Percentiles rank a stretch among this genome's conserved stretches.
phyloP scores from a whole-genome alignment of 177 flowering plant species.

The Vitis hybrid region DNA sequence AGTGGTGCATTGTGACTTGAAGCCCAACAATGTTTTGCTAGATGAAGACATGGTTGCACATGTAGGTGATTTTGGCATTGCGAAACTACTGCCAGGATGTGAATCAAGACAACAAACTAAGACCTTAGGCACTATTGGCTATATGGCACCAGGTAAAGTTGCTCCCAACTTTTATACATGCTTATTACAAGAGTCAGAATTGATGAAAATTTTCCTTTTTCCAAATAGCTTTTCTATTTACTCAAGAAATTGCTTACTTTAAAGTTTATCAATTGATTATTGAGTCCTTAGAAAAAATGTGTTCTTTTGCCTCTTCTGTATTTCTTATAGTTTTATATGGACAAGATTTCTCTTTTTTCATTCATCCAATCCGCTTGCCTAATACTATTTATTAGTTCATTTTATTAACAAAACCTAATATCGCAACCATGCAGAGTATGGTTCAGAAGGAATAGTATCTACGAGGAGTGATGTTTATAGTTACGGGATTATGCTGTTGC shows the following conservation, averaged over 20 bases:
- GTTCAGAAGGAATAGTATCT: constrained; percentile 4
- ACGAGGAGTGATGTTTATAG: constrained; percentile 12
- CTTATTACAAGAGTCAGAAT: not conserved
- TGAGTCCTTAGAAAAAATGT: no score
- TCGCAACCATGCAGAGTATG: constrained; percentile 4
- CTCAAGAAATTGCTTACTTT: no score
- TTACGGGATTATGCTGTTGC: constrained; percentile 6
- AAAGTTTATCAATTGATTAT: no score
- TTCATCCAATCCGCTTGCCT: no score
- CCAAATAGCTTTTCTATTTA: not conserved
- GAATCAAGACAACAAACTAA: constrained; percentile 3
- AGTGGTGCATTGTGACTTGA: constrained; percentile 5
- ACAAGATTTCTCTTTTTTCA: no score
- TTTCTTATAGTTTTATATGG: no score
- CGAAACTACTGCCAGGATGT: not conserved
- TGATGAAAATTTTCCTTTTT: no score
- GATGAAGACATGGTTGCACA: constrained; percentile 18
- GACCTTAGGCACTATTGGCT: constrained; percentile 10
- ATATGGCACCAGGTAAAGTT: constrained; percentile 16
- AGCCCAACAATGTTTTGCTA: constrained; percentile 17
- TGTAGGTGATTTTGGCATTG: constrained; percentile 15
- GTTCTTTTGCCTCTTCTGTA: no score
- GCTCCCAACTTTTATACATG: not conserved
- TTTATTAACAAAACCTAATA: no score
- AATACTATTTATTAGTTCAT: no score